A percentile compares a stretch with the other conserved stretches of the same genome.
Conservation (phyloP, 176 grass and related monocot species). For the Neostapfia colusana region DNA sequence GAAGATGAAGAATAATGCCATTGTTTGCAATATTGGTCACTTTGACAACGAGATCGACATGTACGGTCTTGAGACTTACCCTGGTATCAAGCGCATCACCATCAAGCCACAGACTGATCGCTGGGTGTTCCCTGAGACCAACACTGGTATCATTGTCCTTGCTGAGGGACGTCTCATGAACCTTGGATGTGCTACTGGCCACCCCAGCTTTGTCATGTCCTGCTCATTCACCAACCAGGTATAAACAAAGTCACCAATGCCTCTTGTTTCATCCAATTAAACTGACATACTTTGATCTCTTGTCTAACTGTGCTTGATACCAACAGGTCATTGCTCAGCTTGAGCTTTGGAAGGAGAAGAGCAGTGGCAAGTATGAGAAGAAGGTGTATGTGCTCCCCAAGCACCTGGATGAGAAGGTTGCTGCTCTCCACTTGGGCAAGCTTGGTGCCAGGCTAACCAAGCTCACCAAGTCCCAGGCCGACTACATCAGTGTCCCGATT, state of each 20-base stretch:
- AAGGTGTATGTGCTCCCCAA: slow-evolving; percentile 96
- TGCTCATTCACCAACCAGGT: slow-evolving; percentile 99
- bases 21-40: slow-evolving; percentile 97
- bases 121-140: slow-evolving; percentile 96
- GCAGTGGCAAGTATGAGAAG: slow-evolving; percentile 85
- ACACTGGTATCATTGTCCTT: slow-evolving; percentile 79
- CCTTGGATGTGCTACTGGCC: slow-evolving; percentile 87
- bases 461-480: slow-evolving; percentile 64
- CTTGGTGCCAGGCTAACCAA: slow-evolving; percentile 88
- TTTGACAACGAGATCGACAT: slow-evolving; percentile 99
- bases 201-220: slow-evolving; percentile 99
- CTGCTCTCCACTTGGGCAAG: slow-evolving; percentile 85
- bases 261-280: too few relatives aligned
- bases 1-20: slow-evolving; percentile 99
- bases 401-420: slow-evolving; percentile 97
- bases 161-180: slow-evolving; percentile 98
- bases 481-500: slow-evolving; percentile 69
- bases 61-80: slow-evolving; percentile 73
- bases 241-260: neutral
- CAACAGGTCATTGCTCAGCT: slow-evolving; percentile 88
- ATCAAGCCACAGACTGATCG: slow-evolving; percentile 99
- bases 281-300: neutral
- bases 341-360: slow-evolving; percentile 93
- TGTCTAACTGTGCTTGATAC: slow-evolving; percentile 8
- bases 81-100: slow-evolving; percentile 87